These are phyloP conservation scores for Tulasnella sp. DNA, from an alignment of 768 basidiomycete genomes.

Conservation along the genomic window DNA sequence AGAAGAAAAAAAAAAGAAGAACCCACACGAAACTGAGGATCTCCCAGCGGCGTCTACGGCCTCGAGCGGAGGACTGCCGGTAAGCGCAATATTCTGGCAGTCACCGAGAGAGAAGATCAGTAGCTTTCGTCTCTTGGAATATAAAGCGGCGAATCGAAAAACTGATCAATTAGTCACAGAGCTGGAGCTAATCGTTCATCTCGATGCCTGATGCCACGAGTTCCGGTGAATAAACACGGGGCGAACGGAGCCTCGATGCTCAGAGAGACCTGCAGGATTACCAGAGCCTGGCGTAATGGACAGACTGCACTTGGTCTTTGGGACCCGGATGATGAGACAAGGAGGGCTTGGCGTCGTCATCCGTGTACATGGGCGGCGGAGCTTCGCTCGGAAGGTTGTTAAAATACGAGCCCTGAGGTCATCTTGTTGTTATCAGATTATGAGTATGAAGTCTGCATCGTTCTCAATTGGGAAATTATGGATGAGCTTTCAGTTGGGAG, in stretches of 20 bases:
- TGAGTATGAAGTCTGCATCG: no score
- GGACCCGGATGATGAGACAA: not conserved
- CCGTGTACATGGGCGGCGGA: not conserved
- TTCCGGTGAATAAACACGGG: constrained; percentile 1
- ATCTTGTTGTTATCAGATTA: no score
- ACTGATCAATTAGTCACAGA: constrained; percentile 3
- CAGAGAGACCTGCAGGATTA: not conserved
- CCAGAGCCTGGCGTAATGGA: no score
- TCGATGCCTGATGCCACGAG: not conserved
- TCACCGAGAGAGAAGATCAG: no score
- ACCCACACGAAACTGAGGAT: constrained; percentile 14
- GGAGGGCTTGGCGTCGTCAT: constrained; percentile 7
- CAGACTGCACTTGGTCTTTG: not conserved
- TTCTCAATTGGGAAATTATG: no score
- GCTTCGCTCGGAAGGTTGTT: not conserved
- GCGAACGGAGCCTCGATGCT: constrained; percentile 2
- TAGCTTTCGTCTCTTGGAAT: not conserved
- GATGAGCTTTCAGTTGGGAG: no score
- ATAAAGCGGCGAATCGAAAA: not conserved
- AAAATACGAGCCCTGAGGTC: no score
- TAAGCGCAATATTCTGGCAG: constrained; percentile 3
- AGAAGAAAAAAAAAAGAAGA: no score
- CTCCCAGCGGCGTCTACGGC: constrained; percentile 10
- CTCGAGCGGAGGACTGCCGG: constrained; percentile 9
- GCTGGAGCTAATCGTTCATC: constrained; percentile 8